Evolutionary conservation across 129 eudicot genomes (phyloP), one percentile per base, ranked within the genome.

Genomic region (Cynara cardunculus): DNA sequence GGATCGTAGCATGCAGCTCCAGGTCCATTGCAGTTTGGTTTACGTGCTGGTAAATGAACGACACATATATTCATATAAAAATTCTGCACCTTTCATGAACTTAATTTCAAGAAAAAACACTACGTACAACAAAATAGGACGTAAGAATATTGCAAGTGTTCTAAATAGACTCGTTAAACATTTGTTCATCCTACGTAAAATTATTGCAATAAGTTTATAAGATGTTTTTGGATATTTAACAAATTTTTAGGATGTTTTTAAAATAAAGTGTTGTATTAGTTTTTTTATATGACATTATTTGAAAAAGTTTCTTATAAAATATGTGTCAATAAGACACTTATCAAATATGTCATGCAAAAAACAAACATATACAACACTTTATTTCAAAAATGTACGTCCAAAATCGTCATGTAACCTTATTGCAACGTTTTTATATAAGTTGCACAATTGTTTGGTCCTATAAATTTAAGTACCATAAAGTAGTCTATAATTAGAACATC

Each of bases 1-100:
- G 92, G 92, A 78, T 89, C 92, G 28, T 81, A 84, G 53, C 92
- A 89, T 18, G 88, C 90, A 9, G 92, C 89, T 72, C 92, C 90
- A 0, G 83, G 88, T 69, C 92, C 89, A 56, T 86, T 84, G 82
- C 92, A 89, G 24, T 89, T 83, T 74, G 92, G 90, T 30, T 89
- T 86, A 64, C 91, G 86, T 1, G 80, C 90, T 87, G 61, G 69
- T 25, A 76, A 21, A 66, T 65, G 18, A 24, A 81, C 64, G n/a
- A 74, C 24, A 56, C n/a, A 1, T 11, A 11, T 1, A 41, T 56
- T 37, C 9, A 49, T 16, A 49, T 49, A 16, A 13, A 49, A 46
- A 49, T 2, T 49, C 8, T 49, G 1, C 62, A 16, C 16, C 21
- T 49, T 49, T 49, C 6, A 49, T 49, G 22, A 3, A 49, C 62